Percentiles rank a stretch among this genome's conserved stretches.
Evolutionary conservation across 768 basidiomycete species (phyloP).

Genomic region (Strobilomyces echinocephalus): DNA sequence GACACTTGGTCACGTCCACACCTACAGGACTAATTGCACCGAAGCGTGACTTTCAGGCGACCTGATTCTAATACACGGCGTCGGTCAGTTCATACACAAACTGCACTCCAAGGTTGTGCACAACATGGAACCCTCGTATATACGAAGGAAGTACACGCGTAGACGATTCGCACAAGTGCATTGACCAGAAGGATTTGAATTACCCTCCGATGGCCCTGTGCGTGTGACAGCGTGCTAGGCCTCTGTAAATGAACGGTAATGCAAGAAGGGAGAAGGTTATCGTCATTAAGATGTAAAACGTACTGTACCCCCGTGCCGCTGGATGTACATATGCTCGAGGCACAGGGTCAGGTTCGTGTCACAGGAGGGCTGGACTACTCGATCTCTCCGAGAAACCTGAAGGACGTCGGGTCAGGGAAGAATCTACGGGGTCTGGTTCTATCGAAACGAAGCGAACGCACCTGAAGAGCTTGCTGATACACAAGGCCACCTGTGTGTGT

Average conservation of each 20-base stretch:
- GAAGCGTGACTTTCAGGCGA: slow-evolving; percentile 37
- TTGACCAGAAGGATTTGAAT: slow-evolving; percentile 30
- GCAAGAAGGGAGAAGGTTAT: slow-evolving; percentile 2
- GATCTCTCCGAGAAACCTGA: slow-evolving; percentile 23
- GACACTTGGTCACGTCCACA: slow-evolving; percentile 15
- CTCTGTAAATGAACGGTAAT: slow-evolving; percentile 17
- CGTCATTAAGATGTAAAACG: slow-evolving; percentile 18
- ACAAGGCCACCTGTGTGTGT: slow-evolving; percentile 32
- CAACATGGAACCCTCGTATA: slow-evolving; percentile 27
- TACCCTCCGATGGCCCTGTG: slow-evolving; percentile 17
- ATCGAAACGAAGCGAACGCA: slow-evolving; percentile 22
- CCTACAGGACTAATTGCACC: slow-evolving; percentile 32
- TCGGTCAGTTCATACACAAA: slow-evolving; percentile 10
- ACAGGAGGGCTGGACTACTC: slow-evolving; percentile 27
- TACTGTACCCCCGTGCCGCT: slow-evolving; percentile 31
- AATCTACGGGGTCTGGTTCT: slow-evolving; percentile 28
- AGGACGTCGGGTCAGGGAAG: slow-evolving; percentile 33
- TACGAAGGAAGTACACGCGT: slow-evolving; percentile 3
- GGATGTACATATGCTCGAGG: slow-evolving; percentile 24
- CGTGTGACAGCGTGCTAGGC: slow-evolving; percentile 29
- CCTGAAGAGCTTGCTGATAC: slow-evolving; percentile 34
- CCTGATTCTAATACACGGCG: slow-evolving; percentile 24
- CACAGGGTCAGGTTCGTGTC: slow-evolving; percentile 27
- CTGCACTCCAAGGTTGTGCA: slow-evolving; percentile 9
- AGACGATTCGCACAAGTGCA: slow-evolving; percentile 5